These are phyloP conservation scores for Trifolium fragiferum DNA, from an alignment of 306 rosid species.

Conservation along the genomic window DNA sequence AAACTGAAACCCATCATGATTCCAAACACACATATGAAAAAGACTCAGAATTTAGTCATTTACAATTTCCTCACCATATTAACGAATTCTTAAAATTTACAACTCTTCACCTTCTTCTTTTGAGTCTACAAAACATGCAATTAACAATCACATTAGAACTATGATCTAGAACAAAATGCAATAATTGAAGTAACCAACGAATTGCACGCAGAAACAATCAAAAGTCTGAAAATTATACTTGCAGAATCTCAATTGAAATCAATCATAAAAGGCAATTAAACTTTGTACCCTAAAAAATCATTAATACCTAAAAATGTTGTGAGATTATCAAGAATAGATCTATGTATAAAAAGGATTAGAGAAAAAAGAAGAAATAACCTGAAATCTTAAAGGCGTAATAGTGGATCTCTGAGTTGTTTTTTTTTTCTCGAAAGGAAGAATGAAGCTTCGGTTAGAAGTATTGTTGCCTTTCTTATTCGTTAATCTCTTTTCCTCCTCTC, in stretches of 20 bases:
- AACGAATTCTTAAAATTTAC: conserved; percentile 18
- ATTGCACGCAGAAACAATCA: neutral
- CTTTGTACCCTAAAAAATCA: conserved; percentile 19
- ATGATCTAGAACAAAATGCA: neutral
- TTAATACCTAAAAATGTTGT: neutral
- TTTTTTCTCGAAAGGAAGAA: no score
- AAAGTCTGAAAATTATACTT: neutral
- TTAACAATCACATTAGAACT: conserved; percentile 28
- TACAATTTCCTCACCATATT: conserved; percentile 41
- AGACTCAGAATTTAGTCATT: neutral
- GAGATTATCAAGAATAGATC: conserved; percentile 21
- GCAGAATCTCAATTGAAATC: neutral
- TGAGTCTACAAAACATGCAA: conserved; percentile 30
- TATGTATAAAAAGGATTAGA: neutral
- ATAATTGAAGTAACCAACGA: neutral
- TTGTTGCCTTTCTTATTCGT: no score
- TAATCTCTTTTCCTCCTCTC: no score
- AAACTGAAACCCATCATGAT: neutral
- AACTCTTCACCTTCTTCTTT: conserved; percentile 37
- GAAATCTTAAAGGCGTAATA: no score
- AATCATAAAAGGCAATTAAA: neutral
- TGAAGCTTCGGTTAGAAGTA: no score
- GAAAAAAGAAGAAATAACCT: neutral
- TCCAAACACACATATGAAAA: neutral
- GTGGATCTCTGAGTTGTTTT: no score